Evolutionary conservation across 345 rosid species (phyloP).

Genomic region (Eucalyptus tenuipes): DNA sequence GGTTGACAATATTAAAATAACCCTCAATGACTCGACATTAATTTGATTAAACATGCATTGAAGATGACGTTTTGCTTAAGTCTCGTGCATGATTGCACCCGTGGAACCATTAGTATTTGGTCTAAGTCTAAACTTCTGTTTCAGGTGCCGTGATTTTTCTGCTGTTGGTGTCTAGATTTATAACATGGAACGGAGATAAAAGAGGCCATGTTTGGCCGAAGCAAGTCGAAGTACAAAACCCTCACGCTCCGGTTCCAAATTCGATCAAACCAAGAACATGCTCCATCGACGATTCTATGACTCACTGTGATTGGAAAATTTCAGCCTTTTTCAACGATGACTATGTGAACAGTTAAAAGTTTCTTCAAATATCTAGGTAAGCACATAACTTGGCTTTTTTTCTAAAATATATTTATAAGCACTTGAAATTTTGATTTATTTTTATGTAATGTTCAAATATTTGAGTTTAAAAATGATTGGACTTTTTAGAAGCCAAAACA

Average conservation of each 20-base stretch:
- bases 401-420: neutral
- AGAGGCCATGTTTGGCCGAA: neutral
- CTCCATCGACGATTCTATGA: neutral
- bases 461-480: neutral
- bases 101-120: no score
- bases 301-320: neutral
- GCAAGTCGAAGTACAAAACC: neutral
- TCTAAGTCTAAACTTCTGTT: no score
- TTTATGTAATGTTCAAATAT: neutral
- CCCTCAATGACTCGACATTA: no score
- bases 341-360: neutral
- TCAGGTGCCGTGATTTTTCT: no score
- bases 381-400: neutral
- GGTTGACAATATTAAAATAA: no score
- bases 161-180: neutral
- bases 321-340: neutral
- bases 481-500: neutral
- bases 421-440: neutral
- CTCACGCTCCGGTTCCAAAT: neutral
- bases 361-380: neutral
- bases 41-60: no score
- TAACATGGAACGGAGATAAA: neutral
- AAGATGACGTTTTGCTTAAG: no score
- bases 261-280: neutral
- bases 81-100: no score